phyloP scores from a whole-genome alignment of 1,284 basidiomycete genomes.

The Sporisorium scitamineum region DNA sequence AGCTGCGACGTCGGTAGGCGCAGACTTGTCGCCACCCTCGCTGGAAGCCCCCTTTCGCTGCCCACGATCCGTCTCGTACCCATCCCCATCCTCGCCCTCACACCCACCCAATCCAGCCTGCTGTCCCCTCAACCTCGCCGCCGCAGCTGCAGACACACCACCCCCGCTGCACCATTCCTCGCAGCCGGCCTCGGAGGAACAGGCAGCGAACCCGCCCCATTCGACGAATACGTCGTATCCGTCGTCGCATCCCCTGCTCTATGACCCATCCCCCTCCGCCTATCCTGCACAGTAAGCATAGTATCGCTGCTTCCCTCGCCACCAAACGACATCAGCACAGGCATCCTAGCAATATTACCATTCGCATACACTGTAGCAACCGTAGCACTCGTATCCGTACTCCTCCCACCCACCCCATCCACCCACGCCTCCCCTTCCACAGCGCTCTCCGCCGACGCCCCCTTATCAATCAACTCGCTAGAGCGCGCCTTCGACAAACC shows the following conservation, averaged over 20 bases:
- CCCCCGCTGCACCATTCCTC: not conserved
- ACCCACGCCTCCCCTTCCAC: not conserved
- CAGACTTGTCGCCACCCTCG: too few relatives aligned
- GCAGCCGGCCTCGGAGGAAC: conserved; percentile 22
- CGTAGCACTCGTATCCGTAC: too few relatives aligned
- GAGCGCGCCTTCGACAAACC: conserved; percentile 8
- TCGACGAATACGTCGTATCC: conserved; percentile 11
- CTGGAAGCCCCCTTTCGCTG: not conserved
- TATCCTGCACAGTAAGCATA: conserved; percentile 1
- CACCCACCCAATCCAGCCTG: not conserved
- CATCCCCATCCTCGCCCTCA: conserved; percentile 9
- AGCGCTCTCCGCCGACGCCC: not conserved
- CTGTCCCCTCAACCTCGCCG: not conserved
- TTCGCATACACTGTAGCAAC: conserved; percentile 23
- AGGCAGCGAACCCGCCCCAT: conserved; percentile 8
- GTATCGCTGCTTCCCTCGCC: conserved; percentile 7
- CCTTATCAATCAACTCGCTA: conserved; percentile 18
- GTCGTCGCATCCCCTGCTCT: not conserved
- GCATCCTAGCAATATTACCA: conserved; percentile 44
- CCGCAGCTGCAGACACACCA: conserved; percentile 1
- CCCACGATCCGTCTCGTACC: conserved; percentile 19
- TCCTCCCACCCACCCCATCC: not conserved
- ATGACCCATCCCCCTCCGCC: not conserved
- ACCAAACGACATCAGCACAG: conserved; percentile 3
- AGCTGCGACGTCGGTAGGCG: not conserved